Conservation (phyloP, 495 filamentous ascomycete species). For the Penicillium coprophilum region DNA sequence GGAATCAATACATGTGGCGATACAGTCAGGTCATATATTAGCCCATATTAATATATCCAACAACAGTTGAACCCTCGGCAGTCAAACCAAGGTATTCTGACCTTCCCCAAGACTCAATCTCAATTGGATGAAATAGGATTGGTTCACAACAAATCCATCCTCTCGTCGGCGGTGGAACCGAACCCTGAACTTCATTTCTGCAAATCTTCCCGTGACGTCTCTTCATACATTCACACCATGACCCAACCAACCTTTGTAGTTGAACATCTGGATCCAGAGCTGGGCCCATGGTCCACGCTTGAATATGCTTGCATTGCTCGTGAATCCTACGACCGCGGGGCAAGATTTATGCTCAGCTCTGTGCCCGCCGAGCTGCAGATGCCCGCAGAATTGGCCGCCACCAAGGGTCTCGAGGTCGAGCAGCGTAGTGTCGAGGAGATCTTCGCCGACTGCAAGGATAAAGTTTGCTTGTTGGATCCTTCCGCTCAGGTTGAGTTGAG, state of each 20-base stretch:
- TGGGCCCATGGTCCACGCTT: constrained; percentile 89
- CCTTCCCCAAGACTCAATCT: background rate
- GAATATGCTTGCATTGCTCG: constrained; percentile 85
- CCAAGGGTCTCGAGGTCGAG: constrained; percentile 64
- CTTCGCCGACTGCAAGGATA: constrained; percentile 61
- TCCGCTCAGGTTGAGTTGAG: constrained; percentile 73
- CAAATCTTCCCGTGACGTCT: constrained; percentile 6
- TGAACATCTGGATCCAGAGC: constrained; percentile 89
- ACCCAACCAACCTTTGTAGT: constrained; percentile 73
- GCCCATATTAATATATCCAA: background rate
- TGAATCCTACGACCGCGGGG: constrained; percentile 68
- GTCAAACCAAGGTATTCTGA: background rate
- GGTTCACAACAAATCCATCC: background rate
- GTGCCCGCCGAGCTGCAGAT: constrained; percentile 67
- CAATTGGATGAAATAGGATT: background rate
- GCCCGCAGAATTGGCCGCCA: constrained; percentile 58
- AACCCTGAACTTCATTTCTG: constrained; percentile 2
- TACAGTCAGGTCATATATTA: too few relatives aligned
- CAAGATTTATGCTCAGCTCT: constrained; percentile 81
- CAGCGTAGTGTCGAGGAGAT: constrained; percentile 73
- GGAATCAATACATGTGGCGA: too few relatives aligned
- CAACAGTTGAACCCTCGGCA: background rate
- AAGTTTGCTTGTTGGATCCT: constrained; percentile 88
- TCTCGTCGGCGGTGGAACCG: constrained; percentile 6
- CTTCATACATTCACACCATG: constrained; percentile 23